These are phyloP conservation scores for Dactylellina leptospora DNA, from an alignment of 2,329 filamentous ascomycete genomes.

Conservation along the genomic window DNA sequence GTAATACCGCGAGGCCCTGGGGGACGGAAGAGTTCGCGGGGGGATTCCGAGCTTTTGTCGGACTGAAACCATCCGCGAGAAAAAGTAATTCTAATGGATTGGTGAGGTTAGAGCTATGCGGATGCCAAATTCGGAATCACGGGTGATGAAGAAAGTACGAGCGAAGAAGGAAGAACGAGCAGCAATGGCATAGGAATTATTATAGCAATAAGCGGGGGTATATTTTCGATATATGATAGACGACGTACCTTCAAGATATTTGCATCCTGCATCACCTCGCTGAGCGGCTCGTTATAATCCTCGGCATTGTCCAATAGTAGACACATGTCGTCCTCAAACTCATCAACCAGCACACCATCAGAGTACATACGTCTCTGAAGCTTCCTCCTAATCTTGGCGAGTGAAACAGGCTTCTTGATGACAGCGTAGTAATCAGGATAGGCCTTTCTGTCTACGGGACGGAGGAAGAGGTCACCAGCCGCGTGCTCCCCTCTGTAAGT, in stretches of 20 bases:
- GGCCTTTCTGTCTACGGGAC: conserved; percentile 22
- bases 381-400: conserved; percentile 32
- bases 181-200: no score
- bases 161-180: no score
- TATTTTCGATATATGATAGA: neutral
- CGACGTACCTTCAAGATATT: conserved; percentile 33
- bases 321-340: conserved; percentile 39
- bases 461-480: conserved; percentile 30
- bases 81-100: conserved; percentile 15
- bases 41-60: conserved; percentile 16
- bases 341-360: conserved; percentile 1
- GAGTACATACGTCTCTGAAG: conserved; percentile 15
- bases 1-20: neutral
- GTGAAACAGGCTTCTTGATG: conserved; percentile 32
- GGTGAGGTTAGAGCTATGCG: neutral
- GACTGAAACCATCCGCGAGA: conserved; percentile 11
- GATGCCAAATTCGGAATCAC: no score
- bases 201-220: no score
- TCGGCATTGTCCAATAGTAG: conserved; percentile 42
- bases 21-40: conserved; percentile 29
- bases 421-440: conserved; percentile 42
- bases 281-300: conserved; percentile 35
- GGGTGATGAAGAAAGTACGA: no score
- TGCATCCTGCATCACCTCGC: conserved; percentile 42
- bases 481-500: conserved; percentile 15